Base-by-base conservation (phyloP, 2,329 filamentous ascomycete species). In the Fusarium sp. region DNA sequence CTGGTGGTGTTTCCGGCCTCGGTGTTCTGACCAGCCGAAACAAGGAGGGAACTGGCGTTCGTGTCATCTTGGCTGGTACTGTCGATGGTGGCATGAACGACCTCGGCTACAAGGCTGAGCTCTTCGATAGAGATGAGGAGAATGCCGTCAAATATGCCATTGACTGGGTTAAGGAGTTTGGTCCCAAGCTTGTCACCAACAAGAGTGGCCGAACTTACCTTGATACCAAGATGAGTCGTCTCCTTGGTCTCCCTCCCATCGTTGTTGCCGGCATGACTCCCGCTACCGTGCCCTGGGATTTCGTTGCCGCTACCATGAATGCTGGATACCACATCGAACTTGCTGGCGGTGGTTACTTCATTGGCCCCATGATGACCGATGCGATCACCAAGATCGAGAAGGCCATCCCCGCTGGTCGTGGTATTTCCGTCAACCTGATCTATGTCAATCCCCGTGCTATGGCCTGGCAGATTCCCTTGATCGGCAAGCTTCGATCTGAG, bases 121-220 rank as follows among this genome's bases (percentile, higher is more conserved):
- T 99, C 58, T 99, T 99, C 78, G 96, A 99, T 81, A 93, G 96
- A 65, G 96, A 99, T 81, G 94, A 95, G 79, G 94, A 98, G 81
- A 91, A 98, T 79, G 95, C 96, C 10, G 93, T 99, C 79, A 96
- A 95, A 83, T 98, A 95, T 81, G 96, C 96, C 55, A 92, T 95
- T 36, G 94, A 99, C 83, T 99, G 97, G 97, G 95, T 99, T 66
- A 97, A 97, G 84, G 95, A 98, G 82, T 95, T 96, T 81, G 95
- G 96, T 15, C 96, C 97, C n/a, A 93, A 92, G 68, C 88, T 99
- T 48, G 91, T 97, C 78, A 96, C 94, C 84, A 98, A 94, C 20
- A 96, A 95, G 17, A 91, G 90, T 65, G 96, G 96, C 26, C 90
- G 95, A 80, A 98, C 94, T 5, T 98, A 93, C 77, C 94, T 99